Conservation (phyloP, 345 rosid species). For the Firmiana major region DNA sequence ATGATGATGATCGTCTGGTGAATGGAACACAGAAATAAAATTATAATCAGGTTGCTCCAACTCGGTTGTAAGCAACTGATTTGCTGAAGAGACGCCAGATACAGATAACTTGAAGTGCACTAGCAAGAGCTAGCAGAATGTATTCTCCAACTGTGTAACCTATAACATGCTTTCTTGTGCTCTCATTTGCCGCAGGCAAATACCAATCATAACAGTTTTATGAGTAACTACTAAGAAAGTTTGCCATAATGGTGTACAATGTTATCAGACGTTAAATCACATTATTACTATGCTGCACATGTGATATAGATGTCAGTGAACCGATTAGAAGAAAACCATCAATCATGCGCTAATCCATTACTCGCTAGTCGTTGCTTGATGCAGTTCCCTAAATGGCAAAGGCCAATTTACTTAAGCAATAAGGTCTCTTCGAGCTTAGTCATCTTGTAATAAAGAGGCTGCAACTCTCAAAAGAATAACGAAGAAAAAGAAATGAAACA, state of each 20-base stretch:
- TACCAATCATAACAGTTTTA: neutral
- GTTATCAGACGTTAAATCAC: neutral
- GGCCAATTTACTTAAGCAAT: neutral
- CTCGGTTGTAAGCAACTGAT: slow-evolving; percentile 85
- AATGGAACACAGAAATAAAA: neutral
- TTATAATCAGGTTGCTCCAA: slow-evolving; percentile 33
- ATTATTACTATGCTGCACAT: neutral
- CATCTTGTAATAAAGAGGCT: neutral
- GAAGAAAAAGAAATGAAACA: too few relatives aligned
- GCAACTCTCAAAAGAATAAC: neutral
- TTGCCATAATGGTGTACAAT: neutral
- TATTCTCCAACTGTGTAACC: slow-evolving; percentile 84
- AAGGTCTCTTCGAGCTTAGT: neutral
- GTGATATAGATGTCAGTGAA: neutral
- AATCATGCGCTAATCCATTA: neutral
- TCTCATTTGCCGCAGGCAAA: slow-evolving; percentile 76
- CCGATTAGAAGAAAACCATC: too few relatives aligned
- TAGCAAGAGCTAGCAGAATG: slow-evolving; percentile 57
- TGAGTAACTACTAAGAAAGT: neutral
- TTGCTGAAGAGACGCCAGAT: slow-evolving; percentile 94
- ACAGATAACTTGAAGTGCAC: slow-evolving; percentile 72
- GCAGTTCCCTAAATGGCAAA: neutral
- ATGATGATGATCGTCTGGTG: neutral
- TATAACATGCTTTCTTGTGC: slow-evolving; percentile 80
- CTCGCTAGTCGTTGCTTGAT: neutral